Base-by-base conservation (phyloP, 2,329 filamentous ascomycete species). In the Colletotrichum paranaense region DNA sequence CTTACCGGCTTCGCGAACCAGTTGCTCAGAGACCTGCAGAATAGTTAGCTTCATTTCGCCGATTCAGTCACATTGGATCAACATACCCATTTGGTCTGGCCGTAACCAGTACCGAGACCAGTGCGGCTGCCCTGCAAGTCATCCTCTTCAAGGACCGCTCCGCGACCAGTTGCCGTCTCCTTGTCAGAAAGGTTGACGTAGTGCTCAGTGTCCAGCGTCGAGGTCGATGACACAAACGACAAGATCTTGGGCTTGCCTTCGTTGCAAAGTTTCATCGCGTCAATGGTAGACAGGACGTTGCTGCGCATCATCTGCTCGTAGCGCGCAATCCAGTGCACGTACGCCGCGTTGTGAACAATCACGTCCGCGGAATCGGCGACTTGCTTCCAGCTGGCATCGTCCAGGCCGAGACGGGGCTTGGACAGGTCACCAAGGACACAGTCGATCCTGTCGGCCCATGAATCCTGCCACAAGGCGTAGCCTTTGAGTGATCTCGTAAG, bases 51-150 rank as follows among this genome's bases (percentile, higher is more conserved):
- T 32, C 12, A 24, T 42, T 7, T 32, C 1, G 22, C 11, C 22
- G 59, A 62, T 22, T 22, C 26, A 9, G 4, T 57, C 26, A 19
- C 46, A 1, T 22, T 24, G 2, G 19, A 9, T 62, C 6, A 14
- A 62, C 59, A 24, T 62, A 62, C 59, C 95, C 95, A 98, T 84
- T 98, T 98, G 76, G 90, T 91, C 82, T 98, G 95, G 2, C 95
- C 95, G 78, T 98, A 98, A 7, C 96, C 95, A 1, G 94, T 98
- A 49, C 91, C 91, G 1, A 98, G 90, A 35, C 94, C 94, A 64
- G 86, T 91, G 42, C 91, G 88, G 78, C 94, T 95, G 65, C 95
- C 94, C 76, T 90, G 86, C 75, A 98, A 87, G 76, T 96, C 92
- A 80, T 98, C 95, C 0, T 87, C 87, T 81, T 98, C 95, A 22